Percentiles rank a stretch among this genome's conserved stretches.
phyloP scores from a whole-genome alignment of 225 moss, liverwort and hornwort species.

The Pseudisothecium myosuroides region DNA sequence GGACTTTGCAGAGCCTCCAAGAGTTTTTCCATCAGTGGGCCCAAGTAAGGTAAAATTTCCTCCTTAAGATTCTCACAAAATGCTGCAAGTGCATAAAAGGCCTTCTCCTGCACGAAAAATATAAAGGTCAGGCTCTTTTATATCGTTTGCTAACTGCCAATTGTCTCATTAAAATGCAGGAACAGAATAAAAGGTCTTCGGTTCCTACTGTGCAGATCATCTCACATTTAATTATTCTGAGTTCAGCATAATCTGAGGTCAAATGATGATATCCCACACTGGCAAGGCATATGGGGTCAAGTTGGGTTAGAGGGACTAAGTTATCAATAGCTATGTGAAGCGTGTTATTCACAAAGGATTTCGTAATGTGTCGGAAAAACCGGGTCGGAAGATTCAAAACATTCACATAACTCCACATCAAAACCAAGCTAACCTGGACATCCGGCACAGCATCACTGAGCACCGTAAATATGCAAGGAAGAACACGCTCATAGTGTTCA shows the following conservation, averaged over 20 bases:
- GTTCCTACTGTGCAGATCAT: neutral
- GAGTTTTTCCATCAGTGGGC: constrained; percentile 81
- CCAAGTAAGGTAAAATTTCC: constrained; percentile 90
- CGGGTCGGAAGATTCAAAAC: neutral
- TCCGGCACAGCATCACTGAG: constrained; percentile 82
- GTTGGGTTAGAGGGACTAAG: neutral
- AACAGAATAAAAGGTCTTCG: neutral
- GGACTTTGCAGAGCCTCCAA: constrained; percentile 82
- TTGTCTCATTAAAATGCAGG: neutral
- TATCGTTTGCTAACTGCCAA: neutral
- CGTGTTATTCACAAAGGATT: neutral
- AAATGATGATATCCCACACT: neutral
- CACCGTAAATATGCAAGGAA: constrained; percentile 90
- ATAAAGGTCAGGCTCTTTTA: neutral
- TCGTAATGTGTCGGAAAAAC: neutral
- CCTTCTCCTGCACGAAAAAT: constrained; percentile 60
- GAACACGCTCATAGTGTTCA: constrained; percentile 87
- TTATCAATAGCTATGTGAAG: neutral
- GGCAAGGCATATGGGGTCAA: neutral
- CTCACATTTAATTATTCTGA: neutral
- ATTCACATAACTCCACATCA: neutral
- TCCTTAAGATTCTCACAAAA: constrained; percentile 97
- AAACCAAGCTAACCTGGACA: constrained; percentile 55
- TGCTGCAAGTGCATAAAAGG: constrained; percentile 93
- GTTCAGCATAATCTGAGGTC: neutral